Conservation (phyloP, 805 yeast species). For the Yarrowia yakushimensis region DNA sequence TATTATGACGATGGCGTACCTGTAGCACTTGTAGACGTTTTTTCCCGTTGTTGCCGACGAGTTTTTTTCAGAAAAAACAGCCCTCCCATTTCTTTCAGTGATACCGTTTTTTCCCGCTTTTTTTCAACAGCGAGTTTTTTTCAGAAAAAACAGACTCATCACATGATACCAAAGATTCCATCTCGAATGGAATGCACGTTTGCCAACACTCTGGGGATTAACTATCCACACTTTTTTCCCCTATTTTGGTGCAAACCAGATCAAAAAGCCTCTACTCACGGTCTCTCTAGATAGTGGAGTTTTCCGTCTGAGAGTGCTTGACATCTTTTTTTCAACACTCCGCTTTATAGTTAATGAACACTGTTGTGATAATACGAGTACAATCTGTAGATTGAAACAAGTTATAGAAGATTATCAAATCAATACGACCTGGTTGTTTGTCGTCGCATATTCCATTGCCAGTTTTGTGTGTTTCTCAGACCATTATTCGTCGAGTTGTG, state of each 20-base stretch:
- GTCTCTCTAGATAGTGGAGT: slow-evolving; percentile 16
- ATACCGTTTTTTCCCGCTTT: background rate
- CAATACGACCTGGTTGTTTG: background rate
- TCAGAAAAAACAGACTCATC: background rate
- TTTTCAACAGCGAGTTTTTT: background rate
- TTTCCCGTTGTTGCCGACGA: background rate
- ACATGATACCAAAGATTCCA: no score
- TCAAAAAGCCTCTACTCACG: slow-evolving; percentile 32
- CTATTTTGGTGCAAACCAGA: slow-evolving; percentile 93
- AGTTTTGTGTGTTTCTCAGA: background rate
- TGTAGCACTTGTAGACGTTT: background rate
- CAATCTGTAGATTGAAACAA: no score
- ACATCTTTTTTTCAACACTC: background rate
- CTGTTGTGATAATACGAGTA: no score
- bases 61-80: slow-evolving; percentile 12
- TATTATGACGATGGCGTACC: background rate
- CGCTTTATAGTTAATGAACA: background rate
- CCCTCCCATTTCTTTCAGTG: background rate
- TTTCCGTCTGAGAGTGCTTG: slow-evolving; percentile 23
- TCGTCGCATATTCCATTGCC: background rate
- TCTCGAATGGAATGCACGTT: slow-evolving; percentile 42
- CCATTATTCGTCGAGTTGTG: no score
- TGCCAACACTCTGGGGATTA: slow-evolving; percentile 93
- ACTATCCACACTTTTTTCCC: slow-evolving; percentile 62
- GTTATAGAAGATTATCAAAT: no score